Base-by-base conservation (phyloP, 2,329 filamentous ascomycete genomes). In the Tricladium varicosporioides region DNA sequence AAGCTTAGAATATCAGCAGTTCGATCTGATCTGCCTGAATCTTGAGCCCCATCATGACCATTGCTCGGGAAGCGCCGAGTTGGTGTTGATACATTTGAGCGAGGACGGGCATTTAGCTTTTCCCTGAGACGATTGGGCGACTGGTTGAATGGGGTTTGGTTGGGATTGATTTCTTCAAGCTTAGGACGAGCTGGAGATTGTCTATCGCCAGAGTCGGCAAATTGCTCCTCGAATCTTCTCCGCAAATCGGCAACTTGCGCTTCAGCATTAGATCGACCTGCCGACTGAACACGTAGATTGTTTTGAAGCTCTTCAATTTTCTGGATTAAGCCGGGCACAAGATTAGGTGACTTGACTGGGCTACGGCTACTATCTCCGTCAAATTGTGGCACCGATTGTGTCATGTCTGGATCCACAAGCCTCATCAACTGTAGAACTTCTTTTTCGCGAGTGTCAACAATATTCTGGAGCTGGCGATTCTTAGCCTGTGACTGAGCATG, bases 221-320 rank as follows among this genome's bases (percentile, higher is more conserved):
- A 77, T 61, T 89, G 85, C 54, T 91, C 89, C 54, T 84, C 83
- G 67, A 91, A 86, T 54, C 87, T 82, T 40, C 86, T 84, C 48
- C 93, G 86, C 65, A 96, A 75, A 57, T 94, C 91, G 2, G 84
- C 81, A 42, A 97, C 75, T 69, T 97, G 92, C 16, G 83, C 80
- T 73, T 97, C 94, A 5, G 92, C 92, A 64, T 91, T 90, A 31
- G 82, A 79, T 61, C 91, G 88, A 48, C 87, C 91, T 62, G 94
- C 90, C 13, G 86, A 87, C 54, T 94, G 90, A 18, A 96, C 84
- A 19, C 91, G 86, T 31, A 97, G 80, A 59, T 92, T 92, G 69
- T 93, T 89, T 66, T 96, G 92, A n/a, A 92, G 80, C 53, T 91
- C 85, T 66, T 97, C 91, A 5, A 97, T 81, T 70, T 94, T 91